Base-by-base conservation (phyloP, 306 rosid species). In the Medicago arabica region DNA sequence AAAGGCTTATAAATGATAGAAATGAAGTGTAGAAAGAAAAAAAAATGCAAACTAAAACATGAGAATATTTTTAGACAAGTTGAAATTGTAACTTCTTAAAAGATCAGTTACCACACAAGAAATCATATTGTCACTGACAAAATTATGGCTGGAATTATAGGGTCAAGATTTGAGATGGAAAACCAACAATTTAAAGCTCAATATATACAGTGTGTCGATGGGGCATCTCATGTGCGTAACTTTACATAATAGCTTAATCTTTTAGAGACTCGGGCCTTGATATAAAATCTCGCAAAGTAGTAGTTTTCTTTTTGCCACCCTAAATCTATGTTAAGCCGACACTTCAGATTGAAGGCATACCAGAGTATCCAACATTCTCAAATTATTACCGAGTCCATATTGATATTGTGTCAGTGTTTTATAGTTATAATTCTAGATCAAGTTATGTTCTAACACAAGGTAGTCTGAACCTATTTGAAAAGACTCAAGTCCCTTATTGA, bases 21-120 rank as follows among this genome's bases (percentile, higher is more conserved):
- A 25, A 25, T 25, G 2, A 25, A 25, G 28, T 25, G 28, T 25
- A 25, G 28, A 25, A n/a, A n/a, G n/a, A 25, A 25, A 25, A 25
- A 25, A 25, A 25, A 25, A 39, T 40, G 23, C 23, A 21, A 11
- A 62, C n/a, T n/a, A n/a, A n/a, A n/a, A n/a, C n/a, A n/a, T n/a
- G 41, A 21, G n/a, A 50, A 71, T n/a, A 17, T 3, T 10, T 49
- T 34, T 40, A 62, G n/a, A 80, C 21, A 25, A 69, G 54, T 75
- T 38, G 49, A 41, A 67, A 40, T 50, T 62, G n/a, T 34, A 75
- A 70, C 54, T 31, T 61, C 67, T 15, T 62, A 31, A 13, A n/a
- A 62, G 21, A 62, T 15, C 13, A 15, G 44, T 15, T 5, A 13
- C 23, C 17, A 34, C 6, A 2, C 16, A 60, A 13, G 17, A 21